phyloP scores from a whole-genome alignment of 2,329 filamentous ascomycete species.

The Ophiostoma montium region DNA sequence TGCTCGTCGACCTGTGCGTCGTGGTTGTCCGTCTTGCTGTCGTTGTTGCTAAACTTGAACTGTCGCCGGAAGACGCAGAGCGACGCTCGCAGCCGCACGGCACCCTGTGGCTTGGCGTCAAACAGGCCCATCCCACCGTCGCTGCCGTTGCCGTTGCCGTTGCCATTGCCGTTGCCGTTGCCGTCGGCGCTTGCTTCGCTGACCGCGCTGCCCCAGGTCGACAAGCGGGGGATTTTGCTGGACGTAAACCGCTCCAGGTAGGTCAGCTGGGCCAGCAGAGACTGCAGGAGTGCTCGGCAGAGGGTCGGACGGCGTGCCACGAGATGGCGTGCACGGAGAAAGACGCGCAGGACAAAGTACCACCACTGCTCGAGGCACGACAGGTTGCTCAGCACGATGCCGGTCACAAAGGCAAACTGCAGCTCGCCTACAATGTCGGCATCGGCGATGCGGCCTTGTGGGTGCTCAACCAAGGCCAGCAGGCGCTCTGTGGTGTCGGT shows the following conservation, averaged over 20 bases:
- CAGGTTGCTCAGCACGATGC: constrained; percentile 42
- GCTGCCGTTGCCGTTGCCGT: constrained; percentile 7
- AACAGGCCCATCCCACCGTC: constrained; percentile 17
- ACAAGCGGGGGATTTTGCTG: neutral
- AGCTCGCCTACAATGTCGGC: constrained; percentile 43
- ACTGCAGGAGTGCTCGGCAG: constrained; percentile 31
- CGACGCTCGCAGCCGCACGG: constrained; percentile 26
- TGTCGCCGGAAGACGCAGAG: constrained; percentile 41
- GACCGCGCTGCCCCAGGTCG: neutral
- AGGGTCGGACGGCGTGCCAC: constrained; percentile 29
- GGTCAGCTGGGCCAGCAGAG: constrained; percentile 39
- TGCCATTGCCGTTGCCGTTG: neutral
- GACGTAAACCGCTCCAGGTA: constrained; percentile 28
- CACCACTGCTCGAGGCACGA: constrained; percentile 50
- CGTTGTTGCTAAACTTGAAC: constrained; percentile 21
- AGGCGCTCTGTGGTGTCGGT: constrained; percentile 17
- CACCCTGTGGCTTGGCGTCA: constrained; percentile 21
- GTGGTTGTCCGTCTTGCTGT: neutral
- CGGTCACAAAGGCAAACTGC: constrained; percentile 44
- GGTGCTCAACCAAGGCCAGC: constrained; percentile 14
- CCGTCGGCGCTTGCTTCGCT: neutral
- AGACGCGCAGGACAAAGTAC: constrained; percentile 35
- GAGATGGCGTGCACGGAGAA: constrained; percentile 37
- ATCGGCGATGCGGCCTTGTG: constrained; percentile 16
- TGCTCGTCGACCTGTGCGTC: neutral